Evolutionary conservation across 176 grass and related monocot species (phyloP).

Genomic region (Canna indica): DNA sequence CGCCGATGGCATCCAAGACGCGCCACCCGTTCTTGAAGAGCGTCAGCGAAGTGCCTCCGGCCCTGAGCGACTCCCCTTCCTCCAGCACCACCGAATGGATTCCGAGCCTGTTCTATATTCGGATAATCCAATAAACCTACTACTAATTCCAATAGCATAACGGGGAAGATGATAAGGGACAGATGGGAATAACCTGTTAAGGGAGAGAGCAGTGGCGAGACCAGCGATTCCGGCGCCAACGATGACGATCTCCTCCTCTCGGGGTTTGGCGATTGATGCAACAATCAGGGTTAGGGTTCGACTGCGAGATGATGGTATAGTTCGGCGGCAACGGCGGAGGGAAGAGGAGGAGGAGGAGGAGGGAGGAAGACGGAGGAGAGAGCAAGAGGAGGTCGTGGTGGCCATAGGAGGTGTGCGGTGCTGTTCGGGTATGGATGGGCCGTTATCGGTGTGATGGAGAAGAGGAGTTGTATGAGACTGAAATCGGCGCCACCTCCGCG

Average conservation of each 20-base stretch:
- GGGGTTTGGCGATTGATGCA: not conserved
- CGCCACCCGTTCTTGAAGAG: slow-evolving; percentile 92
- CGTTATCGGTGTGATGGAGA: not conserved
- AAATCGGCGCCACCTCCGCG: not conserved
- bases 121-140: not conserved
- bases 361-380: not conserved
- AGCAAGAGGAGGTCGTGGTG: not conserved
- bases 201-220: slow-evolving; percentile 53
- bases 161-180: no score
- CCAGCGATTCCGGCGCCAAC: slow-evolving; percentile 86
- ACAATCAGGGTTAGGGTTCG: not conserved
- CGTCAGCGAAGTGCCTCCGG: slow-evolving; percentile 82
- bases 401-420: slow-evolving; percentile 5
- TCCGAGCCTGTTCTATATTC: slow-evolving; percentile 28
- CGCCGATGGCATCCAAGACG: slow-evolving; percentile 68
- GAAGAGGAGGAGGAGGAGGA: not conserved
- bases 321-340: not conserved
- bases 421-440: not conserved
- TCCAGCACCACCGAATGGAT: slow-evolving; percentile 58
- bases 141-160: not conserved
- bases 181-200: slow-evolving; percentile 17
- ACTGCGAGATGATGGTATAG: not conserved
- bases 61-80: slow-evolving; percentile 55
- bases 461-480: not conserved
- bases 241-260: slow-evolving; percentile 42